Evolutionary conservation across 1,284 basidiomycete genomes (phyloP).

Genomic region (Agaricales sp.): DNA sequence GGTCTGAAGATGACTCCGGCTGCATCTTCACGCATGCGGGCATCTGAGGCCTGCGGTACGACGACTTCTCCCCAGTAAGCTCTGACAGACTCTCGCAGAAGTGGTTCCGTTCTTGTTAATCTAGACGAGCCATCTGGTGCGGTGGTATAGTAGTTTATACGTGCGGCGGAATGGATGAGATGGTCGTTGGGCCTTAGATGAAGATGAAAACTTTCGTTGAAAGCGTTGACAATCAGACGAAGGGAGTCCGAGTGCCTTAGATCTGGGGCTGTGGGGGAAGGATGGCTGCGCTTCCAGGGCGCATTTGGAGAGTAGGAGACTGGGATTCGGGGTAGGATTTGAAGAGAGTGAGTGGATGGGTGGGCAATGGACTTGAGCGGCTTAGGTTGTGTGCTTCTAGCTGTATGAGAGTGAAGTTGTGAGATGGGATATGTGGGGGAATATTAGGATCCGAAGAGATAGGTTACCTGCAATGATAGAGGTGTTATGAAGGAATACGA

Average conservation of each 20-base stretch:
- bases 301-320: conserved; percentile 25
- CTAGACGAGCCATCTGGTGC: conserved; percentile 34
- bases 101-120: conserved; percentile 36
- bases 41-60: conserved; percentile 32
- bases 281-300: conserved; percentile 23
- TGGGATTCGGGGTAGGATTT: conserved; percentile 51
- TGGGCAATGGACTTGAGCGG: conserved; percentile 49
- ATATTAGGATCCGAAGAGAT: too few relatives aligned
- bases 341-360: conserved; percentile 47
- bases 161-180: conserved; percentile 68
- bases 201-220: conserved; percentile 51
- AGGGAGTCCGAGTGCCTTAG: conserved; percentile 56
- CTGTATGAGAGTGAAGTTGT: conserved; percentile 19
- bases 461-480: not conserved
- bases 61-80: conserved; percentile 68
- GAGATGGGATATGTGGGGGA: not conserved
- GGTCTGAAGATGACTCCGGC: conserved; percentile 34
- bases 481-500: not conserved
- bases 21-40: conserved; percentile 51
- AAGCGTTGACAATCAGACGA: conserved; percentile 53
- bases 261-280: conserved; percentile 10
- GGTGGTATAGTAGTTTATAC: conserved; percentile 49
- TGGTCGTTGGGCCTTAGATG: conserved; percentile 68
- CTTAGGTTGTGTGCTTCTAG: conserved; percentile 39
- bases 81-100: conserved; percentile 43